Conservation (phyloP, 2,329 filamentous ascomycete genomes). For the Scytalidium sp. region DNA sequence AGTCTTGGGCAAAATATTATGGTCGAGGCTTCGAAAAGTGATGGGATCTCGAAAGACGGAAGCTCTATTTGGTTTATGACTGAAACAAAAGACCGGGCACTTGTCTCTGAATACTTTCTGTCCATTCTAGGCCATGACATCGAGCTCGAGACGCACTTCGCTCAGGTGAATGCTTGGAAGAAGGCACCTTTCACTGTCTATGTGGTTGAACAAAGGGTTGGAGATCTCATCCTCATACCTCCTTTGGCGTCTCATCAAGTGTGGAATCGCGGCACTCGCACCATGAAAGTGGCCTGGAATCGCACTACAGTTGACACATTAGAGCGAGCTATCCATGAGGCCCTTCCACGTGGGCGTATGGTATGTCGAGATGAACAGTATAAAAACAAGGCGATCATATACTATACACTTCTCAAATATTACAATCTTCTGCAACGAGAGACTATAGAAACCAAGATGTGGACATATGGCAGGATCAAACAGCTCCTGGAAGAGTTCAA, state of each 20-base stretch:
- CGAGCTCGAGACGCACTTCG: constrained; percentile 95
- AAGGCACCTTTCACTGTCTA: constrained; percentile 91
- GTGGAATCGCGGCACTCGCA: constrained; percentile 94
- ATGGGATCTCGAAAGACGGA: constrained; percentile 74
- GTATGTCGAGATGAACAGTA: constrained; percentile 98
- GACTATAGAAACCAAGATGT: constrained; percentile 38
- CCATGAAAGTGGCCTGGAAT: constrained; percentile 98
- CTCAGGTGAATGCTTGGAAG: constrained; percentile 93
- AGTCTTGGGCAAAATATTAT: constrained; percentile 97
- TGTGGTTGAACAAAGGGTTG: constrained; percentile 83
- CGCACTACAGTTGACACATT: constrained; percentile 89
- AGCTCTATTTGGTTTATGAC: constrained; percentile 99
- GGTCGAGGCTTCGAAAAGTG: constrained; percentile 80
- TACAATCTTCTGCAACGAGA: constrained; percentile 56
- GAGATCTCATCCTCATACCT: constrained; percentile 91
- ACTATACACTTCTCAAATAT: constrained; percentile 83
- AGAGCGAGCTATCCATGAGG: constrained; percentile 80
- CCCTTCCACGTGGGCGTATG: constrained; percentile 81
- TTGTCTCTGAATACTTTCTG: constrained; percentile 90
- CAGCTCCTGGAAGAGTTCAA: constrained; percentile 83
- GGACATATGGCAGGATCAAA: constrained; percentile 45
- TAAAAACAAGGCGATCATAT: constrained; percentile 96
- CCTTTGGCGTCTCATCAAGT: constrained; percentile 94
- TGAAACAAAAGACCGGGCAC: constrained; percentile 84
- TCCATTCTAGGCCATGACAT: constrained; percentile 94